These are phyloP conservation scores for Podaxis sp. DNA, from an alignment of 768 basidiomycete species.

Conservation along the genomic window DNA sequence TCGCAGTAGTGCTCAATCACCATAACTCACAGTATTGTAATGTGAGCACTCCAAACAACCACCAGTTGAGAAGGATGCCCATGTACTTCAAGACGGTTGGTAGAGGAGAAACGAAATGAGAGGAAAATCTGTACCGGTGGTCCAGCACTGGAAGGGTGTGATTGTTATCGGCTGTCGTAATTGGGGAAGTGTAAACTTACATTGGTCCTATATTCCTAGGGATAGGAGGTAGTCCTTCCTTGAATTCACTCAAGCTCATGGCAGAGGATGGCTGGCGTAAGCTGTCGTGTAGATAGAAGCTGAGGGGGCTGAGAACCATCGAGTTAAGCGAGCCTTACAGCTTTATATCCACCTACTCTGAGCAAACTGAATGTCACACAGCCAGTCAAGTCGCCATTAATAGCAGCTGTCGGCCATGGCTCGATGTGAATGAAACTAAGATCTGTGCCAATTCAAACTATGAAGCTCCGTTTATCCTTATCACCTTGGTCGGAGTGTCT, in stretches of 20 bases:
- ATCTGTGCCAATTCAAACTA: background rate
- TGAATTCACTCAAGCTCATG: background rate
- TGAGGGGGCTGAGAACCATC: background rate
- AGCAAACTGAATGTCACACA: background rate
- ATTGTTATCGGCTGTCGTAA: background rate
- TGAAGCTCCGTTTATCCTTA: background rate
- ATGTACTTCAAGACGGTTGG: background rate
- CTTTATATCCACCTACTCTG: slow-evolving; percentile 1
- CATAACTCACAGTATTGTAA: slow-evolving; percentile 2
- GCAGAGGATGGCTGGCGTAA: background rate
- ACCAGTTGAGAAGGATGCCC: slow-evolving; percentile 9
- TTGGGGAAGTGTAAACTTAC: background rate
- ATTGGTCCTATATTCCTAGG: slow-evolving; percentile 3
- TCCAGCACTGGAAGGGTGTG: background rate
- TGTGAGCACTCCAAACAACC: slow-evolving; percentile 6
- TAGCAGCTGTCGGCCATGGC: background rate
- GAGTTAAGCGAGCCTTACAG: background rate
- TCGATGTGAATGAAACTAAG: background rate
- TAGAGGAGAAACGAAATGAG: no score
- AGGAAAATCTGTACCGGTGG: background rate
- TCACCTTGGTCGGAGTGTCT: background rate
- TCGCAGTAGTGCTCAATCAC: background rate
- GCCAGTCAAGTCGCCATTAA: background rate
- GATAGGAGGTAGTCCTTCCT: background rate
- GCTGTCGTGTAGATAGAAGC: background rate